Conservation (phyloP, 208 protist genomes). For the Trypanosomatidae sp. region DNA sequence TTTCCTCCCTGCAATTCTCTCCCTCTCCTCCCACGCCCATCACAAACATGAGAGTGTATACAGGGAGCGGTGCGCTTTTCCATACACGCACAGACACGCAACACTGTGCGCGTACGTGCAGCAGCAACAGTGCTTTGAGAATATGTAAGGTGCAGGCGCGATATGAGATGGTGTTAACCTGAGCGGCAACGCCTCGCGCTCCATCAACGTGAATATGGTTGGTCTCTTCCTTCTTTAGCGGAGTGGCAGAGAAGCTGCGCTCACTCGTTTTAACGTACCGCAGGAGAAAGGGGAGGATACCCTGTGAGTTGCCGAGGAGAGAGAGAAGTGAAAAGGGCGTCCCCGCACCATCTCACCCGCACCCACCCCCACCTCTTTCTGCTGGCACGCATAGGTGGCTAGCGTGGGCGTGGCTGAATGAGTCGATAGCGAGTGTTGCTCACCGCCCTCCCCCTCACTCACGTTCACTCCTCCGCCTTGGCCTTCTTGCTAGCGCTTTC, state of each 20-base stretch:
- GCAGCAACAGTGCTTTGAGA: neutral
- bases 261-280: conserved; percentile 1
- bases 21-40: neutral
- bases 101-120: neutral
- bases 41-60: neutral
- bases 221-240: neutral
- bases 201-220: neutral
- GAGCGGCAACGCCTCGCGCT: neutral
- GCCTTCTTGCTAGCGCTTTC: conserved; percentile 26
- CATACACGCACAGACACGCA: neutral
- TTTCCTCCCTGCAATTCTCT: neutral
- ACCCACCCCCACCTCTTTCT: neutral
- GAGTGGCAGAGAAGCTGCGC: neutral
- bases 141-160: neutral
- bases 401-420: neutral
- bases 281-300: neutral
- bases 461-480: conserved; percentile 16
- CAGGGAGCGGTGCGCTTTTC: neutral
- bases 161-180: neutral
- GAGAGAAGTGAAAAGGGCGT: neutral
- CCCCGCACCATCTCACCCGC: neutral
- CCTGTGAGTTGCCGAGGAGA: neutral
- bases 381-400: neutral
- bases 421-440: neutral
- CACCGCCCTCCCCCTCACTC: neutral